Evolutionary conservation across 176 grass and related monocot species (phyloP), one percentile per base, ranked within the genome.

Genomic region (Hsuehochloa calcarea): DNA sequence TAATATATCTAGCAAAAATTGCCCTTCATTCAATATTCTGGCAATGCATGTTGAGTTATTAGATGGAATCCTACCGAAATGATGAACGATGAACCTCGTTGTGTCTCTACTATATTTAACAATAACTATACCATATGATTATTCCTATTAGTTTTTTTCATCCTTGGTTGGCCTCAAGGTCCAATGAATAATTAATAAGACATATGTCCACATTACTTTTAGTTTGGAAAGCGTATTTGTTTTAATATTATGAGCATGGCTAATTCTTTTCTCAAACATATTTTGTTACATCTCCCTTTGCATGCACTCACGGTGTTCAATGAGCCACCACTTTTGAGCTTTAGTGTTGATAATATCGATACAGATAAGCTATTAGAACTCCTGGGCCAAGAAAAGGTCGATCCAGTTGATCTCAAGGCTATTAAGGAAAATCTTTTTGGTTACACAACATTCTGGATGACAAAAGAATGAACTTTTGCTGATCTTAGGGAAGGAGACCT

Each of bases 331-430:
- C 75, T 95, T 37, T 73, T 90, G 73, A 90, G 51, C 45, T 88
- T 88, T n/a, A 83, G 70, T 85, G 80, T 88, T 54, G 85, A 91
- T 81, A 84, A 95, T 72, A 92, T 98, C 38, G 96, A 98, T 82
- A 93, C 91, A 26, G 77, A 93, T 74, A 98, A 95, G 87, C 64
- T 98, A 67, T 80, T 93, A 84, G 96, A 98, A 81, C 93, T 98
- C 50, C 87, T 95, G 31, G 96, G 91, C 38, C 96, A 91, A 1
- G 93, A 98, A 87, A 98, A 95, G 83, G 91, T 98, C 58, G 93
- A 98, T 79, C 85, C 88, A 55, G 85, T 72, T 80, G 96, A 98
- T 87, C 91, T 34, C 31, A 34, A 34, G 31, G 38, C 38, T 39
- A 39, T 39, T 39, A 39, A 39, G 38, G 38, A 39, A 39, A 39